Conservation (phyloP, 75 land plant genomes). For the Gnetum montanum region DNA sequence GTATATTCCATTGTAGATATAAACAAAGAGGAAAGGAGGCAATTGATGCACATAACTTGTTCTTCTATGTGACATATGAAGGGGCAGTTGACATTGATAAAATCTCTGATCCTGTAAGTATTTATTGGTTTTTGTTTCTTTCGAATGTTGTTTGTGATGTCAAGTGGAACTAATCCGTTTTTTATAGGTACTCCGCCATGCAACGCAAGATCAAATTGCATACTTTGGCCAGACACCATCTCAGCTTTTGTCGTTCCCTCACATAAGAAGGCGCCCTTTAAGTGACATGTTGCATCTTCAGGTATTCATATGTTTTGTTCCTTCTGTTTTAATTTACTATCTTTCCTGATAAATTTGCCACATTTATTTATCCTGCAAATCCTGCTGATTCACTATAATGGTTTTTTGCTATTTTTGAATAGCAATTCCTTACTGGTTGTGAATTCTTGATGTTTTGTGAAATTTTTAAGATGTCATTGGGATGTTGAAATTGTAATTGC, state of each 20-base stretch:
- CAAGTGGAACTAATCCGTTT: neutral
- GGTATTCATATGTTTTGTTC: slow-evolving; percentile 28
- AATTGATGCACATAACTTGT: slow-evolving; percentile 74
- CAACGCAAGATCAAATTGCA: slow-evolving; percentile 92
- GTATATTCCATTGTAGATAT: slow-evolving; percentile 65
- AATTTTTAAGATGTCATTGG: neutral
- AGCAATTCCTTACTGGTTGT: too few relatives aligned
- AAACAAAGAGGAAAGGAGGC: slow-evolving; percentile 97
- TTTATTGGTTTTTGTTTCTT: neutral
- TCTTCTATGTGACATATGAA: slow-evolving; percentile 96
- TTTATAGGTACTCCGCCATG: slow-evolving; percentile 66
- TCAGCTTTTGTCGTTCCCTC: slow-evolving; percentile 78
- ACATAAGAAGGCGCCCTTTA: slow-evolving; percentile 67
- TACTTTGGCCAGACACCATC: slow-evolving; percentile 99
- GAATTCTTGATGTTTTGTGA: too few relatives aligned
- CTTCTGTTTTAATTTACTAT: neutral
- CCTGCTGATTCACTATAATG: neutral
- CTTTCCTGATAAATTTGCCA: neutral
- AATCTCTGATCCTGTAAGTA: slow-evolving; percentile 83
- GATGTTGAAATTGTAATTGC: too few relatives aligned
- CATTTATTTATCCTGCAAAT: neutral
- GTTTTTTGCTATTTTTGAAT: too few relatives aligned
- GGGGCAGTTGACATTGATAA: slow-evolving; percentile 94
- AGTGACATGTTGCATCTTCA: slow-evolving; percentile 83
- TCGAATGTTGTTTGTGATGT: neutral